These are phyloP conservation scores for Thymus mandschuricus DNA, from an alignment of 257 asterid genomes.

Conservation along the genomic window DNA sequence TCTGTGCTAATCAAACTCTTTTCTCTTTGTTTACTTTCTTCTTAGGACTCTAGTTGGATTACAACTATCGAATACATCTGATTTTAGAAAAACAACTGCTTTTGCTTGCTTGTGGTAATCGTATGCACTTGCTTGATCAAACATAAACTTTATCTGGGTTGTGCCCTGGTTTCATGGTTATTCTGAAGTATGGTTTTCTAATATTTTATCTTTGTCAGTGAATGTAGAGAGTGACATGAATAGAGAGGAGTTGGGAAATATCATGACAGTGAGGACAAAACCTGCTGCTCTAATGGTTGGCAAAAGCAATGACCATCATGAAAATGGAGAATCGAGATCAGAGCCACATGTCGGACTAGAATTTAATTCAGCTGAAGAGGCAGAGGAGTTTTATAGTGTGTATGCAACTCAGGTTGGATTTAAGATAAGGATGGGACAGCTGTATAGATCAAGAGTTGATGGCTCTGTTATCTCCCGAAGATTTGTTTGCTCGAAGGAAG, in stretches of 20 bases:
- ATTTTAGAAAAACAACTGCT: neutral
- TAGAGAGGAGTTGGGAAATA: slow-evolving; percentile 59
- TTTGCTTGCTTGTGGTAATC: neutral
- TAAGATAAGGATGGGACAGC: slow-evolving; percentile 89
- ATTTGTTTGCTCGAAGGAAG: slow-evolving; percentile 92
- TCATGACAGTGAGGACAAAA: slow-evolving; percentile 66
- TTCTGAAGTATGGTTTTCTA: slow-evolving; percentile 9
- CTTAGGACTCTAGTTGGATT: slow-evolving; percentile 7
- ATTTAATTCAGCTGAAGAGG: slow-evolving; percentile 85
- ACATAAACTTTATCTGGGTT: slow-evolving; percentile 9
- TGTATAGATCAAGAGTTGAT: slow-evolving; percentile 81
- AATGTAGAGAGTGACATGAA: slow-evolving; percentile 70
- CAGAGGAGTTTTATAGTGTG: slow-evolving; percentile 76
- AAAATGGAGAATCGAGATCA: slow-evolving; percentile 57
- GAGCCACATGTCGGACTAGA: slow-evolving; percentile 85
- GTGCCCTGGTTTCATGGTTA: slow-evolving; percentile 3
- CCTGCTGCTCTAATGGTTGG: slow-evolving; percentile 48
- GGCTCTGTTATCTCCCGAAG: slow-evolving; percentile 84
- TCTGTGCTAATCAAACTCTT: neutral
- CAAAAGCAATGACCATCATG: slow-evolving; percentile 49
- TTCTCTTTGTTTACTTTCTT: neutral
- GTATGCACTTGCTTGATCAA: slow-evolving; percentile 12
- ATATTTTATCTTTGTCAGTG: neutral
- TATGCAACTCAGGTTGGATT: slow-evolving; percentile 81
- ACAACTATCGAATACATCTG: slow-evolving; percentile 8